A percentile compares a stretch with the other conserved stretches of the same genome.
Conservation (phyloP, 108 stramenopile species). For the Fistulifera pelliculosa region DNA sequence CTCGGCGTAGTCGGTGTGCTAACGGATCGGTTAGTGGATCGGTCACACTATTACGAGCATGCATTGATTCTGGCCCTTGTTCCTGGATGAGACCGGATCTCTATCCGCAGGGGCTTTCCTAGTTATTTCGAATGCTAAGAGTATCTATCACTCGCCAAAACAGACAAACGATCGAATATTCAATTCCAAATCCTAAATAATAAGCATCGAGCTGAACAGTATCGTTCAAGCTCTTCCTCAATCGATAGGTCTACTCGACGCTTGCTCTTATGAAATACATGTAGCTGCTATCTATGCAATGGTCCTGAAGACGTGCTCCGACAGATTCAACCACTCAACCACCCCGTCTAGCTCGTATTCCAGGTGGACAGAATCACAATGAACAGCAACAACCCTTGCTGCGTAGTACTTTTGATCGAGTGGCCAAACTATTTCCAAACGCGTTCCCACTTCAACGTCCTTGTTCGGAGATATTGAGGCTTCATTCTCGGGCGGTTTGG, state of each 20-base stretch:
- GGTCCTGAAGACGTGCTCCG: not conserved
- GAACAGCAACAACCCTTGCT: not conserved
- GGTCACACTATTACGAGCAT: constrained; percentile 81
- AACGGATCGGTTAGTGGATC: constrained; percentile 72
- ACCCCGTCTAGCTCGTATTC: not conserved
- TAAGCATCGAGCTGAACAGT: no score
- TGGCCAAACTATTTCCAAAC: constrained; percentile 2
- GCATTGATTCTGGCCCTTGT: constrained; percentile 70
- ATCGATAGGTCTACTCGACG: no score
- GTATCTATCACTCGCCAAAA: no score
- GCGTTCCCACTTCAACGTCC: constrained; percentile 1
- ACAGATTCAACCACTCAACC: not conserved
- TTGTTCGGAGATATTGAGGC: no score
- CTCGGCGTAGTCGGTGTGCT: constrained; percentile 79
- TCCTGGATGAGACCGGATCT: constrained; percentile 76
- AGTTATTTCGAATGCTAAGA: not conserved
- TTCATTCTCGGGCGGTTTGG: no score
- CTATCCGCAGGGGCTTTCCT: constrained; percentile 11
- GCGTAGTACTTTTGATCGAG: constrained; percentile 2
- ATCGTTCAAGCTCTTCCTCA: no score
- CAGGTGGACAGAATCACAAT: not conserved
- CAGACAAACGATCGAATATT: no score
- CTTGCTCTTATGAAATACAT: no score
- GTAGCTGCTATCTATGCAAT: not conserved
- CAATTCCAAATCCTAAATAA: no score